Percentiles rank a stretch among this genome's conserved stretches.
phyloP scores from a whole-genome alignment of 495 filamentous ascomycete genomes.

The Penicillium chermesinum region DNA sequence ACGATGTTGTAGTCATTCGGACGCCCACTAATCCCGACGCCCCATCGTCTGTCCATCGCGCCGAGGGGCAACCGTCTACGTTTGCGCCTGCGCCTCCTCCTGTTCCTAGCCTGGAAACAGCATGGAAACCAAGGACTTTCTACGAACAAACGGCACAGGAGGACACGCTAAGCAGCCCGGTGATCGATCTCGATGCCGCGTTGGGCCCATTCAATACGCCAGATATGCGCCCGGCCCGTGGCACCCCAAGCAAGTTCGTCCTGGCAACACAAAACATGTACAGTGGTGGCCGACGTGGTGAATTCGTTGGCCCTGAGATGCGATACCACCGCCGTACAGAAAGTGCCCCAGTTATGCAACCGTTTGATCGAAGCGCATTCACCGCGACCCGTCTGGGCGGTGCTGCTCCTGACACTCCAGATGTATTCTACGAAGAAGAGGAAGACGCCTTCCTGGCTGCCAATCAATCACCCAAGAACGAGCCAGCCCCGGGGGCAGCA shows the following conservation, averaged over 20 bases:
- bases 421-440: constrained; percentile 96
- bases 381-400: constrained; percentile 61
- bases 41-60: constrained; percentile 18
- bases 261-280: constrained; percentile 74
- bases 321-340: constrained; percentile 88
- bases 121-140: constrained; percentile 47
- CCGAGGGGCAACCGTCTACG: constrained; percentile 17
- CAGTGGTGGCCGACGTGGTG: constrained; percentile 69
- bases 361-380: constrained; percentile 66
- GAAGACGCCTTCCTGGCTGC: constrained; percentile 61
- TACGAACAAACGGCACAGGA: constrained; percentile 42
- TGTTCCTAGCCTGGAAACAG: constrained; percentile 26
- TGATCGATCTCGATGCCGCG: constrained; percentile 96
- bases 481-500: not conserved
- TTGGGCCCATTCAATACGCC: constrained; percentile 89
- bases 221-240: constrained; percentile 38
- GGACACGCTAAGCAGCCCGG: constrained; percentile 58
- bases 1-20: constrained; percentile 47
- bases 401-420: constrained; percentile 59
- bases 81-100: not conserved
- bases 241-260: constrained; percentile 51
- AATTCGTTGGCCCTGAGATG: constrained; percentile 75
- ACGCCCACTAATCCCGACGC: constrained; percentile 37
- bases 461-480: constrained; percentile 28
- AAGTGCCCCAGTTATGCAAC: constrained; percentile 83